Conservation (phyloP, 768 basidiomycete genomes). For the Xerocomellus chrysenteron region DNA sequence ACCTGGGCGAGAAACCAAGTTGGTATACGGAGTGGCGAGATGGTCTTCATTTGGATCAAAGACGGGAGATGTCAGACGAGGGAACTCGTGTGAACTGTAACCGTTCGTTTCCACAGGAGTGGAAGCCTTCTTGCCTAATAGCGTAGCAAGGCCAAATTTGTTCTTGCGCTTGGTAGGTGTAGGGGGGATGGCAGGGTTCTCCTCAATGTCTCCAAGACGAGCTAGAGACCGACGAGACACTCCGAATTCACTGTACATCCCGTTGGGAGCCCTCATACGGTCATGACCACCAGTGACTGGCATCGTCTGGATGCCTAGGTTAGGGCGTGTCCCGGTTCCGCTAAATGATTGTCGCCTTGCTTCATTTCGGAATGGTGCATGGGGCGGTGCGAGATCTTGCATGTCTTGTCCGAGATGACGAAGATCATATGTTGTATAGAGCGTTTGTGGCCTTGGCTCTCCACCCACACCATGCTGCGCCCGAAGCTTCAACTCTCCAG, state of each 20-base stretch:
- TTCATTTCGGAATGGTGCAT: conserved; percentile 64
- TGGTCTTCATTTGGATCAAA: conserved; percentile 52
- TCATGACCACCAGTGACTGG: conserved; percentile 39
- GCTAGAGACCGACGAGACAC: conserved; percentile 58
- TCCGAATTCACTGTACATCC: conserved; percentile 75
- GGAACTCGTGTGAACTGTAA: conserved; percentile 45
- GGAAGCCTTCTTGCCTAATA: conserved; percentile 59
- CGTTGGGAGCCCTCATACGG: conserved; percentile 32
- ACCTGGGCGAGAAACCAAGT: conserved; percentile 47
- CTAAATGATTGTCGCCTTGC: conserved; percentile 74
- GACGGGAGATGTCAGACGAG: conserved; percentile 43
- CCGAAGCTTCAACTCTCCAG: conserved; percentile 49
- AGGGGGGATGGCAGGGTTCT: conserved; percentile 28
- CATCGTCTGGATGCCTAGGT: conserved; percentile 50
- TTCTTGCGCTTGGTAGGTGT: conserved; percentile 63
- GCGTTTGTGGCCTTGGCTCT: conserved; percentile 61
- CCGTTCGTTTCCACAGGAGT: conserved; percentile 30
- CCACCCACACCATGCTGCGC: conserved; percentile 32
- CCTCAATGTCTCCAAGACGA: conserved; percentile 33
- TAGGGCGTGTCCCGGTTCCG: conserved; percentile 60
- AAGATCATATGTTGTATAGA: conserved; percentile 61
- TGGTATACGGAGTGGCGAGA: conserved; percentile 45
- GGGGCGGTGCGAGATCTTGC: conserved; percentile 58
- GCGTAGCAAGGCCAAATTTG: conserved; percentile 64
- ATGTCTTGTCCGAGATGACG: conserved; percentile 44